Conservation (phyloP, 805 yeast genomes). For the Hanseniaspora occidentalis region DNA sequence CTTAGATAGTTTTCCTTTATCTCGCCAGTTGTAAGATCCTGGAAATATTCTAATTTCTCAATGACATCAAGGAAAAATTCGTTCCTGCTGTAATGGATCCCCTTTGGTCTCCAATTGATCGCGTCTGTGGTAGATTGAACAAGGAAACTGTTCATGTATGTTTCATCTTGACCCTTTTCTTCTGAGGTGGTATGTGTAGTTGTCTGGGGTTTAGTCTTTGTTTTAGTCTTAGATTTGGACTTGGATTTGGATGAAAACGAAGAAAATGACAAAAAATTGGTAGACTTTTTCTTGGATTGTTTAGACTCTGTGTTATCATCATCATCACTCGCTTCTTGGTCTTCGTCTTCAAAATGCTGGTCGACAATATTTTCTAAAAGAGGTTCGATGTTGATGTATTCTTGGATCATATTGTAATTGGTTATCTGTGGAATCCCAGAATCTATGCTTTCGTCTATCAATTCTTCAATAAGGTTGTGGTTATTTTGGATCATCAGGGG, state of each 20-base stretch:
- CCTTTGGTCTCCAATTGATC: constrained; percentile 87
- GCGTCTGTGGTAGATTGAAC: constrained; percentile 66
- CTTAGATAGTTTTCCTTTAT: constrained; percentile 54
- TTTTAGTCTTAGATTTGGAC: background rate
- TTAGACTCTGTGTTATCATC: constrained; percentile 6
- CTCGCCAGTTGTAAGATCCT: constrained; percentile 45
- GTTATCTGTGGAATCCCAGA: constrained; percentile 80
- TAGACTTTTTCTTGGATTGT: constrained; percentile 1
- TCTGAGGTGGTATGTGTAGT: background rate
- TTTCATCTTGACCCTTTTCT: constrained; percentile 13
- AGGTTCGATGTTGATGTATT: constrained; percentile 55
- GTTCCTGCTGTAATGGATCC: constrained; percentile 75
- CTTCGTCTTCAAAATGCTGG: constrained; percentile 3
- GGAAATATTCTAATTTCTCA: constrained; percentile 58
- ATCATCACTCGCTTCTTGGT: constrained; percentile 6
- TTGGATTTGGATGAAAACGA: background rate
- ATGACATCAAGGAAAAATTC: constrained; percentile 82
- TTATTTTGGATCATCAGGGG: constrained; percentile 36
- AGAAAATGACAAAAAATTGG: background rate
- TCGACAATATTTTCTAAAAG: constrained; percentile 25
- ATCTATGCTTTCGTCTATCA: constrained; percentile 85
- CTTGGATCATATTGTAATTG: constrained; percentile 64
- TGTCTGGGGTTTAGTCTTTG: background rate
- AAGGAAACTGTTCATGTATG: constrained; percentile 54
- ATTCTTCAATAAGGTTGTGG: constrained; percentile 59